Conservation (phyloP, 2,329 filamentous ascomycete genomes). For the Talaromyces amestolkiae region DNA sequence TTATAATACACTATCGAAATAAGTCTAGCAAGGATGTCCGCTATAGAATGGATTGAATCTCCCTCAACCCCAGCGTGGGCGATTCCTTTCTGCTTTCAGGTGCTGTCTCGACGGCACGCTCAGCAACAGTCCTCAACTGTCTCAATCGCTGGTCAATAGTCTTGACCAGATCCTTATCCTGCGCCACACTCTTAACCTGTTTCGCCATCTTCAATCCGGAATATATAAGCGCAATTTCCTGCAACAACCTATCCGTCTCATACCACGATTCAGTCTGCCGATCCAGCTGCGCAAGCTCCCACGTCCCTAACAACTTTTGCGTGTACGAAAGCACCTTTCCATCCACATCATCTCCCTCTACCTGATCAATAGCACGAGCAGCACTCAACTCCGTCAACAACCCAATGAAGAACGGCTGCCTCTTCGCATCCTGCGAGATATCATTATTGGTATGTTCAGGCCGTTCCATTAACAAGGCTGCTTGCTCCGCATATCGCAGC, state of each 20-base stretch:
- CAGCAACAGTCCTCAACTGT: slow-evolving; percentile 56
- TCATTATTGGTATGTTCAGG: slow-evolving; percentile 31
- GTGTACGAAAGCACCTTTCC: slow-evolving; percentile 42
- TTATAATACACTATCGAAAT: slow-evolving; percentile 7
- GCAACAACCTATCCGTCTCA: slow-evolving; percentile 27
- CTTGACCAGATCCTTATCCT: slow-evolving; percentile 26
- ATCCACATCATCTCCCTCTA: slow-evolving; percentile 39
- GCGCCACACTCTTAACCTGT: slow-evolving; percentile 32
- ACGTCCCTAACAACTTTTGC: slow-evolving; percentile 35
- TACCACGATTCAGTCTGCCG: slow-evolving; percentile 24
- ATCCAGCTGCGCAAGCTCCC: slow-evolving; percentile 30
- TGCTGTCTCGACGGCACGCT: slow-evolving; percentile 21
- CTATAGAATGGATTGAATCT: slow-evolving; percentile 14
- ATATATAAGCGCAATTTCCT: slow-evolving; percentile 37
- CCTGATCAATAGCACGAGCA: slow-evolving; percentile 39
- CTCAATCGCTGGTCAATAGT: slow-evolving; percentile 27
- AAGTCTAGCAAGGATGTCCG: no score
- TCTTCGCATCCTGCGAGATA: slow-evolving; percentile 35
- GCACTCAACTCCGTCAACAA: slow-evolving; percentile 47
- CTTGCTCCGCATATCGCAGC: slow-evolving; percentile 34
- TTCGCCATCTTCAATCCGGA: slow-evolving; percentile 43
- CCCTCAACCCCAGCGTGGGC: slow-evolving; percentile 25
- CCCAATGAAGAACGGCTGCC: slow-evolving; percentile 43
- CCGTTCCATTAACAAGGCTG: slow-evolving; percentile 36
- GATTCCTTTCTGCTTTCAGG: slow-evolving; percentile 22